Evolutionary conservation across 1,284 basidiomycete genomes (phyloP).

Genomic region (Ceratobasidium sp.): DNA sequence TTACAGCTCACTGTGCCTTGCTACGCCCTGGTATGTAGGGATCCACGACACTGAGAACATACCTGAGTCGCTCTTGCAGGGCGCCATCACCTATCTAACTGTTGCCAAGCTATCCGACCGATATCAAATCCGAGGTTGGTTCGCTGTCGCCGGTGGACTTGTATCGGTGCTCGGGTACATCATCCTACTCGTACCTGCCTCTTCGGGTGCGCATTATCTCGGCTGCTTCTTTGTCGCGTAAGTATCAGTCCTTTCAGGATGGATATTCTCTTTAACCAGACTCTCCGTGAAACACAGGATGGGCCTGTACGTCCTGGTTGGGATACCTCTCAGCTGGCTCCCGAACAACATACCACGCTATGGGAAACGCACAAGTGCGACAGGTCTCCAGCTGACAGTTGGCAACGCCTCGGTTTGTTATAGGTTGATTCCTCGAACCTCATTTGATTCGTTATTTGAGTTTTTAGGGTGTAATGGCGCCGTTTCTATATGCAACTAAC

Average conservation of each 20-base stretch:
- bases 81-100: slow-evolving; percentile 25
- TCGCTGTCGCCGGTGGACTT: slow-evolving; percentile 26
- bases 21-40: slow-evolving; percentile 34
- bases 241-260: neutral
- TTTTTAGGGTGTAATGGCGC: slow-evolving; percentile 46
- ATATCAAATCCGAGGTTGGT: slow-evolving; percentile 26
- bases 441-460: neutral
- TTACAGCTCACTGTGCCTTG: slow-evolving; percentile 45
- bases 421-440: neutral
- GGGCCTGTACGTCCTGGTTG: slow-evolving; percentile 47
- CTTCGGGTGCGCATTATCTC: slow-evolving; percentile 7
- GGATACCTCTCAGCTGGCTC: slow-evolving; percentile 46
- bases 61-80: neutral
- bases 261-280: neutral
- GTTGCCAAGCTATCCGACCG: slow-evolving; percentile 33
- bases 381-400: slow-evolving; percentile 45
- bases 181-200: slow-evolving; percentile 38
- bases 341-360: slow-evolving; percentile 47
- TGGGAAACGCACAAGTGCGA: slow-evolving; percentile 47
- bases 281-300: neutral
- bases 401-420: slow-evolving; percentile 45
- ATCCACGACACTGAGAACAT: neutral
- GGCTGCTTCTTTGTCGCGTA: slow-evolving; percentile 47
- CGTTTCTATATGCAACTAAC: slow-evolving; percentile 46
- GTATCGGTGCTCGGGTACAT: slow-evolving; percentile 44